Evolutionary conservation across 495 filamentous ascomycete species (phyloP), one percentile per base, ranked within the genome.

Genomic region (Tuber aestivum): DNA sequence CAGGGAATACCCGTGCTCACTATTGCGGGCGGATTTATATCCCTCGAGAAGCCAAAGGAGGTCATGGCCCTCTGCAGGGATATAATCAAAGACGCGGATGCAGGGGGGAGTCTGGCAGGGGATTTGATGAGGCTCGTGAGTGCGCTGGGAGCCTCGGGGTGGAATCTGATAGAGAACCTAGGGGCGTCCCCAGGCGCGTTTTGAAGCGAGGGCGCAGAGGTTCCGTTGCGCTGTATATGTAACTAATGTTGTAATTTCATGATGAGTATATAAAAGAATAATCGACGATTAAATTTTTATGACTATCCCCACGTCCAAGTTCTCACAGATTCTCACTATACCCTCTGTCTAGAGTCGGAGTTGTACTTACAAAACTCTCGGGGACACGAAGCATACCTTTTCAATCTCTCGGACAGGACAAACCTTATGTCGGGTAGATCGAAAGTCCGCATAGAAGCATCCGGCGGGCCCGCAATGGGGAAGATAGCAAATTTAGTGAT

Each of bases 1-100:
- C 27, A 35, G 27, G 56, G 56, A 35, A 65, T 65, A 65, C 56
- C 56, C 27, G 56, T 65, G 8, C 56, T 65, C 56, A 65, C 56
- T 35, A 32, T 35, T 20, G 0, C 56, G 27, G 56, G 56, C 1
- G 14, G 56, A 65, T 35, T 8, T 35, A 65, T 65, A 65, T 7
- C 56, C 16, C 56, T 65, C 56, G 56, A 65, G 56, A 65, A 65
- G 56, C 32, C 56, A 65, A 65, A 65, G 27, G 56, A 65, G n/a
- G 56, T 65, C 56, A 65, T 65, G 56, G 56, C 56, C 56, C 14
- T 65, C 56, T 65, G 56, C 2, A 27, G 27, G 27, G 56, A 65
- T 65, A 65, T 65, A 65, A 65, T 65, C 56, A 35, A 65, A 27
- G 56, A 65, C 35, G 56, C 27, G 14, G 56, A 65, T 18, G 56